Conservation (phyloP, 2,329 filamentous ascomycete species). For the Scytalidium sp. region DNA sequence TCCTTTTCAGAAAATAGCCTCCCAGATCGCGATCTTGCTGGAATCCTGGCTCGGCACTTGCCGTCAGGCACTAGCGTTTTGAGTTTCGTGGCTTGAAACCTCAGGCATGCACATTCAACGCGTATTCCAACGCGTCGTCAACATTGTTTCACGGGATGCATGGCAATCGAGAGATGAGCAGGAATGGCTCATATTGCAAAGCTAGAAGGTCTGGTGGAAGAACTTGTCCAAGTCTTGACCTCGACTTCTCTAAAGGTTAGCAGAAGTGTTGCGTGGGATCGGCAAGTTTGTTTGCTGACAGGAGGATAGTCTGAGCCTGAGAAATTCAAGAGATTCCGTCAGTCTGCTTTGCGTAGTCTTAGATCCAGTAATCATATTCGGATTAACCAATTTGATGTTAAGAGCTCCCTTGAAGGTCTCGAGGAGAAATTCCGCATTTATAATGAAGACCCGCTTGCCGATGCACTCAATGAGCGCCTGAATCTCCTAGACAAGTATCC, state of each 20-base stretch:
- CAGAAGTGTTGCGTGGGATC: neutral
- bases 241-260: slow-evolving; percentile 51
- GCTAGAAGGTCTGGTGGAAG: slow-evolving; percentile 63
- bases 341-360: slow-evolving; percentile 48
- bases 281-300: slow-evolving; percentile 9
- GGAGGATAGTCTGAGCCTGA: slow-evolving; percentile 24
- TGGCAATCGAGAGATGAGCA: neutral
- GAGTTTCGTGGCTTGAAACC: neutral
- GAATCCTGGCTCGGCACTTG: slow-evolving; percentile 4
- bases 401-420: slow-evolving; percentile 63
- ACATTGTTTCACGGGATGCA: neutral
- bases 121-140: slow-evolving; percentile 11
- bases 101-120: slow-evolving; percentile 7
- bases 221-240: slow-evolving; percentile 65
- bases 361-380: slow-evolving; percentile 56
- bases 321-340: slow-evolving; percentile 42
- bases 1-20: slow-evolving; percentile 7
- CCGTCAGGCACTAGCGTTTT: slow-evolving; percentile 1
- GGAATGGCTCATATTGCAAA: slow-evolving; percentile 69
- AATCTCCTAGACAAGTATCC: slow-evolving; percentile 51
- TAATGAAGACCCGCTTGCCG: slow-evolving; percentile 74
- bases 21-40: neutral
- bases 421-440: slow-evolving; percentile 84
- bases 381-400: slow-evolving; percentile 74
- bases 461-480: slow-evolving; percentile 60